Evolutionary conservation across 225 moss, liverwort and hornwort genomes (phyloP), one percentile per base, ranked within the genome.

Genomic region (Bryoerythrophyllum caledonicum): DNA sequence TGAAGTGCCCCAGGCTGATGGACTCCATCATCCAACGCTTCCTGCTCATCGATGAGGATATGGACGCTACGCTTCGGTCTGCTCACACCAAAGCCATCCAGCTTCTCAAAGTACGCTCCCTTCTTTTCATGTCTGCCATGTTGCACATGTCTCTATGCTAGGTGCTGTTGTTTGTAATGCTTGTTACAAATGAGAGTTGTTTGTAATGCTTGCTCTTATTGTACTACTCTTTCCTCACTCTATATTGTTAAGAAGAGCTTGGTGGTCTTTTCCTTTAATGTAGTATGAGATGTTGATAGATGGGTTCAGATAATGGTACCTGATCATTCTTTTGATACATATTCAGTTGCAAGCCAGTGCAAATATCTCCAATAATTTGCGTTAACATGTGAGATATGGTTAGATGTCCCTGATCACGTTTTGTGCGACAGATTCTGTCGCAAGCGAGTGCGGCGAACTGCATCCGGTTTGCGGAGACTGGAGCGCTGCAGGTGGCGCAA

Each of bases 1-100:
- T 92, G 96, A 88, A 80, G 48, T 93, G 94, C 72, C 94, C 91
- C 28, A 82, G 91, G 74, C 80, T 97, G 35, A 48, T 75, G 58
- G 90, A 93, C 71, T 74, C 88, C 23, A 67, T 99, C 10, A 82
- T 94, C 16, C 82, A 84, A 61, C 87, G 89, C 2, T 94, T 94
- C 65, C 70, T 97, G 11, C 85, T 85, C 23, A 79, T 78, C 5
- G 73, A 91, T 68, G 90, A 87, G 51, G 80, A 84, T 19, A 67
- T 82, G 75, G 55, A 81, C 26, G 55, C 44, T 37, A 89, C 81
- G 46, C 76, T 82, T 41, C 87, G 84, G 76, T 82, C 92, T 53
- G 80, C 83, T 46, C 85, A 86, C 57, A 67, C 83, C n/a, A 94
- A 93, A 27, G 82, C 91, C 58, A 75, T 93, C 62, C 91, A 86